phyloP scores from a whole-genome alignment of 2,329 filamentous ascomycete species.

The Didymella lethalis region DNA sequence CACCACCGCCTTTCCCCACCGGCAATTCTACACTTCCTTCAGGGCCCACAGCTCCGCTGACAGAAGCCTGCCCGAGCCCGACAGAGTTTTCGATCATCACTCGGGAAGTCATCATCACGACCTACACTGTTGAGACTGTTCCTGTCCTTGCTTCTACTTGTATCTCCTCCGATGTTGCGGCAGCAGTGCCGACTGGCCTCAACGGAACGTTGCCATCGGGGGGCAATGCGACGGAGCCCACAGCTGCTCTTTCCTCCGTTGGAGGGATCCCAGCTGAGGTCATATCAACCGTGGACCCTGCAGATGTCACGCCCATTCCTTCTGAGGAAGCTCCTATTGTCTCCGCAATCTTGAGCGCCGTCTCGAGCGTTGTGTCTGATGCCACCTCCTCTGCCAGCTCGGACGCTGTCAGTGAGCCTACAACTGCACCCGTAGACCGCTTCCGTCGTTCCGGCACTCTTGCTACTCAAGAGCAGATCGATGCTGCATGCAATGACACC shows the following conservation, averaged over 20 bases:
- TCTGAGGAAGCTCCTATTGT: conserved; percentile 4
- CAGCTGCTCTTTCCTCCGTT: not conserved
- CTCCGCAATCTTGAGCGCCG: conserved; percentile 9
- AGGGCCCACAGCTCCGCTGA: conserved; percentile 22
- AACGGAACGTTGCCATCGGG: conserved; percentile 10
- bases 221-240: conserved; percentile 3
- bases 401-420: not conserved
- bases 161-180: conserved; percentile 1
- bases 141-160: conserved; percentile 15
- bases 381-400: conserved; percentile 7
- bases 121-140: conserved; percentile 22
- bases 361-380: conserved; percentile 13
- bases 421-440: conserved; percentile 2
- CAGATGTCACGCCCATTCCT: not conserved
- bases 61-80: conserved; percentile 22
- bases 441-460: conserved; percentile 27
- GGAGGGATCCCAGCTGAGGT: conserved; percentile 4
- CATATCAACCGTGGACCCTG: conserved; percentile 1
- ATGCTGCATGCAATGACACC: conserved; percentile 34
- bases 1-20: conserved; percentile 17
- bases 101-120: conserved; percentile 24
- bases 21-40: conserved; percentile 27
- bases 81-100: conserved; percentile 25
- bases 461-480: conserved; percentile 38
- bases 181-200: conserved; percentile 1